phyloP scores from a whole-genome alignment of 2,329 filamentous ascomycete species.

The Corniculantispora saksenae region DNA sequence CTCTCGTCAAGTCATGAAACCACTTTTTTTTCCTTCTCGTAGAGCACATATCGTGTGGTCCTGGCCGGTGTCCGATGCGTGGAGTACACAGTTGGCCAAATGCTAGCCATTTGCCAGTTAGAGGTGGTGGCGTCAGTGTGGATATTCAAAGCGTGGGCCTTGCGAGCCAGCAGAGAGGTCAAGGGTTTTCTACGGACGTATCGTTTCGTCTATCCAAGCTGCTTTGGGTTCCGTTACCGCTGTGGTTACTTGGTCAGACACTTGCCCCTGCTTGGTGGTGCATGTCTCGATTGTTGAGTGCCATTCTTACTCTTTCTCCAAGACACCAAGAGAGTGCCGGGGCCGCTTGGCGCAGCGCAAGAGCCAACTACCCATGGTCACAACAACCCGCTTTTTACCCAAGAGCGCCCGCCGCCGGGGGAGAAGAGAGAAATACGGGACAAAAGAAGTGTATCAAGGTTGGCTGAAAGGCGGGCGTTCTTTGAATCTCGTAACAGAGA shows the following conservation, averaged over 20 bases:
- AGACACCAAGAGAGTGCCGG: background rate
- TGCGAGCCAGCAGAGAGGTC: too few relatives aligned
- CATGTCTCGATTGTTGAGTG: too few relatives aligned
- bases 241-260: background rate
- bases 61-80: background rate
- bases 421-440: background rate
- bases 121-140: too few relatives aligned
- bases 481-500: background rate
- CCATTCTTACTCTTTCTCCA: background rate
- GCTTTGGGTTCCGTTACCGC: background rate
- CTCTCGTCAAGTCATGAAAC: background rate
- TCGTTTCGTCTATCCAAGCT: background rate
- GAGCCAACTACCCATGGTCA: background rate
- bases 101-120: background rate
- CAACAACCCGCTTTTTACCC: background rate
- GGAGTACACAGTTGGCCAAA: background rate
- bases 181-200: too few relatives aligned
- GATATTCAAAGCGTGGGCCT: too few relatives aligned
- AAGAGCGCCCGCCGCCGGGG: background rate
- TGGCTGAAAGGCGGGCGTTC: background rate
- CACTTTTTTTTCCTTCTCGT: too few relatives aligned
- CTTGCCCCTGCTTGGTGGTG: too few relatives aligned
- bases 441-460: background rate
- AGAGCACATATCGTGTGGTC: background rate
- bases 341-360: background rate